These are phyloP conservation scores for Hortiboletus flavorubellus DNA, from an alignment of 768 basidiomycete genomes.

Conservation along the genomic window DNA sequence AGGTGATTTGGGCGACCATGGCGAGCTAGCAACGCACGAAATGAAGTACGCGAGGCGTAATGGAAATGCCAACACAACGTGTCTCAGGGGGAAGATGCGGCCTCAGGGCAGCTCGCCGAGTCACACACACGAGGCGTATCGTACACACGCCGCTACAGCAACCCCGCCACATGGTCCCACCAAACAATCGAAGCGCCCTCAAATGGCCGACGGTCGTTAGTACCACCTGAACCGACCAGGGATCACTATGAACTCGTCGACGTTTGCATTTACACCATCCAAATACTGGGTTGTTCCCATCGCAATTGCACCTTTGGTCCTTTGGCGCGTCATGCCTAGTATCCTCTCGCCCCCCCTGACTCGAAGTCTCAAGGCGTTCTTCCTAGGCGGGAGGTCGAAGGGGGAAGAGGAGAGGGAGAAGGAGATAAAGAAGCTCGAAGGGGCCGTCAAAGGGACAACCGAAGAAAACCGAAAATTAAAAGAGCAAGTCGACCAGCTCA, in stretches of 20 bases:
- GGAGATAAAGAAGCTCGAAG: conserved; percentile 21
- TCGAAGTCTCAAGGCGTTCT: not conserved
- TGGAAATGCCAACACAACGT: conserved; percentile 23
- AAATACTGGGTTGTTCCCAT: conserved; percentile 28
- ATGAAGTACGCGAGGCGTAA: conserved; percentile 24
- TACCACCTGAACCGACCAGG: conserved; percentile 16
- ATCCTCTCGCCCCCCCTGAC: not conserved
- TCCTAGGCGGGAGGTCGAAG: conserved; percentile 8
- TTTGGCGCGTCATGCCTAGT: conserved; percentile 15
- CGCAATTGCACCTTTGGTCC: conserved; percentile 26
- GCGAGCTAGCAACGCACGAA: conserved; percentile 5
- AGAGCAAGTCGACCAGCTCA: conserved; percentile 17
- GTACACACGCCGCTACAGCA: conserved; percentile 22
- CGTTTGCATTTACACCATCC: conserved; percentile 25
- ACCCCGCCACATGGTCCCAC: conserved; percentile 27
- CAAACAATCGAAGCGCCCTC: conserved; percentile 23
- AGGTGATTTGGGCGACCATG: conserved; percentile 9
- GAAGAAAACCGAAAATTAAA: conserved; percentile 22
- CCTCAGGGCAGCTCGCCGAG: not conserved
- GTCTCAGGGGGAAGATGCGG: conserved; percentile 18
- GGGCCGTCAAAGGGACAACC: not conserved
- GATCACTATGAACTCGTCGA: conserved; percentile 29
- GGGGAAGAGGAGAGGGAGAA: conserved; percentile 23
- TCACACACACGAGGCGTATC: conserved; percentile 19
- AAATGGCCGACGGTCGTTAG: conserved; percentile 22